A percentile compares a stretch with the other conserved stretches of the same genome.
These are phyloP conservation scores for Dactylellina sp. DNA, from an alignment of 2,329 filamentous ascomycete species.

Conservation along the genomic window DNA sequence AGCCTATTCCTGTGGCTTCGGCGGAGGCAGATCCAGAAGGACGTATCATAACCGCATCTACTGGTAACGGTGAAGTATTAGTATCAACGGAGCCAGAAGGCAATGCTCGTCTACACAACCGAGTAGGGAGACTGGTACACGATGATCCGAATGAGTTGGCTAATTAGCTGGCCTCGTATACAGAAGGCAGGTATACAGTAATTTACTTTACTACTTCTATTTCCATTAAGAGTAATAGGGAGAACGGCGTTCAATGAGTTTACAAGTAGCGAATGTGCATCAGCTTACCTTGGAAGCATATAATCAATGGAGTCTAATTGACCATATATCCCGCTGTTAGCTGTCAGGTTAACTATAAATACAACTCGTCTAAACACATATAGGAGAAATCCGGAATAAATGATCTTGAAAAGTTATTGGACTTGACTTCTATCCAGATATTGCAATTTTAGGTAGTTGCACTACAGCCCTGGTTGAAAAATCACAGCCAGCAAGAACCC, in stretches of 20 bases:
- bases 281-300: background rate
- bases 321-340: no score
- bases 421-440: no score
- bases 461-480: no score
- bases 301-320: background rate
- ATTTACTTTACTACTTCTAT: no score
- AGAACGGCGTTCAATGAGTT: background rate
- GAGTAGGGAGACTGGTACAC: constrained; percentile 41
- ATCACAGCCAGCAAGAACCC: no score
- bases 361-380: no score
- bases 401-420: no score
- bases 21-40: background rate
- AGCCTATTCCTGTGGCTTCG: background rate
- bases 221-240: background rate
- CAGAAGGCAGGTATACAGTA: background rate
- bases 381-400: no score
- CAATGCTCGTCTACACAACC: constrained; percentile 17
- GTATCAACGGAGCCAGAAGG: constrained; percentile 44
- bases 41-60: constrained; percentile 41
- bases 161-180: background rate
- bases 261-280: background rate
- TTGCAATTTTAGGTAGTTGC: no score
- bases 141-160: constrained; percentile 45
- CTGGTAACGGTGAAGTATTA: constrained; percentile 26
- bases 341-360: no score